Conservation (phyloP, 768 basidiomycete genomes). For the Tulasnella sp. region DNA sequence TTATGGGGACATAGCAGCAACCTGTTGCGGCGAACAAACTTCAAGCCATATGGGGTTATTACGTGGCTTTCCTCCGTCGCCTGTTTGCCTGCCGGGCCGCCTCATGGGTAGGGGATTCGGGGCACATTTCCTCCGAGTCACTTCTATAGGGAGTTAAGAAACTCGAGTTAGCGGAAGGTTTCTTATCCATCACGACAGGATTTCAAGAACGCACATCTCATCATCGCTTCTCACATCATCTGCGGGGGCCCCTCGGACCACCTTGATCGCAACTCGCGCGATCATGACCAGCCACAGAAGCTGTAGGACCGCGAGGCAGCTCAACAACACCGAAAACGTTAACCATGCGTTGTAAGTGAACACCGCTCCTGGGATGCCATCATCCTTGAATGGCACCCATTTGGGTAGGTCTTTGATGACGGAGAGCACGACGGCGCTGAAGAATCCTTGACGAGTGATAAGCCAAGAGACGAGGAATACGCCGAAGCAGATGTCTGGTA, state of each 20-base stretch:
- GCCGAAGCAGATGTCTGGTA: conserved; percentile 68
- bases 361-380: conserved; percentile 46
- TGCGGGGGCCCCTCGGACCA: conserved; percentile 62
- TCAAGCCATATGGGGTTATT: too few species aligned
- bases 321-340: conserved; percentile 37
- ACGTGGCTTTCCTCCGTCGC: too few species aligned
- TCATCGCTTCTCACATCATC: conserved; percentile 83
- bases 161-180: background rate
- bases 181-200: background rate
- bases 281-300: conserved; percentile 83
- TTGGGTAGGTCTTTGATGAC: conserved; percentile 40
- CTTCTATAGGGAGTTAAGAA: background rate
- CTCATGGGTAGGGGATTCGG: too few species aligned
- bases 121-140: background rate
- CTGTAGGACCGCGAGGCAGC: conserved; percentile 37
- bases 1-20: too few species aligned
- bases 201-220: conserved; percentile 31
- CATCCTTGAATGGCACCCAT: conserved; percentile 47
- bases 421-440: conserved; percentile 59
- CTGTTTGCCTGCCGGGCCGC: too few species aligned
- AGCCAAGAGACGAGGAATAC: conserved; percentile 86
- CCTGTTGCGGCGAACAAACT: too few species aligned
- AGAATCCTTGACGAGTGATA: conserved; percentile 77
- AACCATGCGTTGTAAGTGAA: conserved; percentile 37
- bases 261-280: conserved; percentile 69